Evolutionary conservation across 495 filamentous ascomycete genomes (phyloP), one percentile per base, ranked within the genome.

Genomic region (Penicillium dipodomyicola): DNA sequence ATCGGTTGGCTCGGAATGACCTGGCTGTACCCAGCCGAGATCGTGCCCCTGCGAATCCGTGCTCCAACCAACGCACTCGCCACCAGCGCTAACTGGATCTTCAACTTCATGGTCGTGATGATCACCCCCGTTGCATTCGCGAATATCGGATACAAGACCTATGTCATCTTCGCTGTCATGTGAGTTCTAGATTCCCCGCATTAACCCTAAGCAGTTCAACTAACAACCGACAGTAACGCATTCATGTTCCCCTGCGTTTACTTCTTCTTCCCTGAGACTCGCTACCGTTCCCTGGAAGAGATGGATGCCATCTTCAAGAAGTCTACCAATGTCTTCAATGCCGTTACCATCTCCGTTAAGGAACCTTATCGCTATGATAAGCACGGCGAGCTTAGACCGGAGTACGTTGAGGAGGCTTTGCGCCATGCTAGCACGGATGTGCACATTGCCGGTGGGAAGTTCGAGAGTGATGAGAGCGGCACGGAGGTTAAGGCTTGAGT

Each of bases 271-370:
- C 86, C 86, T 0, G 87, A 90, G 67, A 90, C 87, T 0, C 82
- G 82, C 14, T 83, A 82, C 60, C 83, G 86, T 19, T 84, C 82
- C 6, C 75, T 90, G 8, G 87, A 90, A 60, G 87, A 90, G 65
- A 86, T 90, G 80, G 87, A 90, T 65, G 68, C 69, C 57, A 88
- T 90, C 60, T 90, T 90, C 77, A 80, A 79, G 66, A 88, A 87
- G 62, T 73, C 72, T 44, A 70, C 71, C 39, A 69, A 67, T 33
- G 58, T 72, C 22, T 83, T 88, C 57, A 67, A 76, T 14, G 81
- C 86, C n/a, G 86, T 89, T 1, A 60, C 71, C 27, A 70, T 83
- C 44, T 86, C 87, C 1, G 57, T 71, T 17, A 72, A 82, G 4
- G 80, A 85, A 65, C 87, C 87, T 6, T 75, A 74, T 17, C 78